Conservation (phyloP, 257 asterid genomes). For the Vinca minor region DNA sequence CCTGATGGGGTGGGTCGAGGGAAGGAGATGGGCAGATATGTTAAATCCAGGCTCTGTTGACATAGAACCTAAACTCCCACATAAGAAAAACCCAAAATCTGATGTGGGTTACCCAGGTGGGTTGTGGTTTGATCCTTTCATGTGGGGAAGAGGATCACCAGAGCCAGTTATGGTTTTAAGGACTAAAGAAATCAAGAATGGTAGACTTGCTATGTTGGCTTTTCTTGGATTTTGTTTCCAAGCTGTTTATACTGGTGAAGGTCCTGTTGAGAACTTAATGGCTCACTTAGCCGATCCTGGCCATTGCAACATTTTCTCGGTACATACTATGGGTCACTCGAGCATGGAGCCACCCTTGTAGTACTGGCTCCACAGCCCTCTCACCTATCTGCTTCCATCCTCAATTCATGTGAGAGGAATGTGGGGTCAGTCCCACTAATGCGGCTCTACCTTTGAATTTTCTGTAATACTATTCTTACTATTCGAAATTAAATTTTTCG, state of each 20-base stretch:
- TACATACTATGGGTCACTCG: too few species aligned
- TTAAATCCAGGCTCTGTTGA: slow-evolving; percentile 71
- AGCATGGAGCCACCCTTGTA: too few species aligned
- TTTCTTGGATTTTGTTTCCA: slow-evolving; percentile 80
- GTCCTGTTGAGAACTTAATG: slow-evolving; percentile 62
- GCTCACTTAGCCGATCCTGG: slow-evolving; percentile 89
- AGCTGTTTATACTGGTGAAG: slow-evolving; percentile 62
- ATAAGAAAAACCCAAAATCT: slow-evolving; percentile 51
- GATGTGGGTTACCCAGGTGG: slow-evolving; percentile 96
- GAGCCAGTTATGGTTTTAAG: slow-evolving; percentile 83
- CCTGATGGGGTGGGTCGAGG: slow-evolving; percentile 90
- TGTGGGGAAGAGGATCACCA: slow-evolving; percentile 93
- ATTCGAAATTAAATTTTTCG: neutral
- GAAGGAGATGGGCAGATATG: slow-evolving; percentile 83
- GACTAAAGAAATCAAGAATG: slow-evolving; percentile 87
- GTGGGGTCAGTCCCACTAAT: too few species aligned
- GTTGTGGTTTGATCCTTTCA: slow-evolving; percentile 62
- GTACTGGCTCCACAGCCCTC: neutral
- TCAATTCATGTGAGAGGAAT: too few species aligned
- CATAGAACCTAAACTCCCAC: slow-evolving; percentile 51
- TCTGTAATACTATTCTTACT: too few species aligned
- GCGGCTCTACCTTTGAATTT: too few species aligned
- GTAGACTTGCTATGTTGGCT: slow-evolving; percentile 82
- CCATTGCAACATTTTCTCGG: slow-evolving; percentile 70
- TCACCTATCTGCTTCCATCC: too few species aligned